Conservation (phyloP, 129 eudicot species). For the Flaveria linearis region DNA sequence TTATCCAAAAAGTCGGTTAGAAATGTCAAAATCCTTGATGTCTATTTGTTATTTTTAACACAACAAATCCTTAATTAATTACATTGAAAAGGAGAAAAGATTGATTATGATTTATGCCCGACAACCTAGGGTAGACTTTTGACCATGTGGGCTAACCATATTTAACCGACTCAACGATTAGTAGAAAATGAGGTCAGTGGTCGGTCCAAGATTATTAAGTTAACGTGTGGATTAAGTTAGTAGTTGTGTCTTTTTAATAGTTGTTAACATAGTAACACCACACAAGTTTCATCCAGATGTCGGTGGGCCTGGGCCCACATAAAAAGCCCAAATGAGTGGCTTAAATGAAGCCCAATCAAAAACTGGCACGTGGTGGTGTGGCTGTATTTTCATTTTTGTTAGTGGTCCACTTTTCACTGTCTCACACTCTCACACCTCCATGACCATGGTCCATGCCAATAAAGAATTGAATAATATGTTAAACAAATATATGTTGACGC, state of each 20-base stretch:
- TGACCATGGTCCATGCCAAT: not conserved
- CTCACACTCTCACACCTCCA: not conserved
- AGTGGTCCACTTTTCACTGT: too few species aligned
- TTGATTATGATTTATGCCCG: not conserved
- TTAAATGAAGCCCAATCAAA: not conserved
- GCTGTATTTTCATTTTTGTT: not conserved
- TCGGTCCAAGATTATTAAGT: slow-evolving; percentile 9
- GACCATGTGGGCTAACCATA: not conserved
- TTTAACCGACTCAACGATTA: not conserved
- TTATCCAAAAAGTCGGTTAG: slow-evolving; percentile 17
- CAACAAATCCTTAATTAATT: not conserved
- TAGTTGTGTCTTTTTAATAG: slow-evolving; percentile 11
- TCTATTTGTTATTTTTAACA: not conserved
- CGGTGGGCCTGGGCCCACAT: slow-evolving; percentile 26
- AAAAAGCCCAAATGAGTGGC: slow-evolving; percentile 13
- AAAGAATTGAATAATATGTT: not conserved
- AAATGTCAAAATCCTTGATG: not conserved
- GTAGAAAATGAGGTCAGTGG: slow-evolving; percentile 10
- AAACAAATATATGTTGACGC: too few species aligned
- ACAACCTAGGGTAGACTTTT: not conserved
- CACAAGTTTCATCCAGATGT: slow-evolving; percentile 1
- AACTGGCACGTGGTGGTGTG: not conserved
- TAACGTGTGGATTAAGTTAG: slow-evolving; percentile 28
- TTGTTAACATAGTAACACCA: not conserved
- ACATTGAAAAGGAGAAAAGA: not conserved